Percentiles rank a stretch among this genome's conserved stretches.
Evolutionary conservation across 345 rosid species (phyloP).

Genomic region (Citrus hindsii): DNA sequence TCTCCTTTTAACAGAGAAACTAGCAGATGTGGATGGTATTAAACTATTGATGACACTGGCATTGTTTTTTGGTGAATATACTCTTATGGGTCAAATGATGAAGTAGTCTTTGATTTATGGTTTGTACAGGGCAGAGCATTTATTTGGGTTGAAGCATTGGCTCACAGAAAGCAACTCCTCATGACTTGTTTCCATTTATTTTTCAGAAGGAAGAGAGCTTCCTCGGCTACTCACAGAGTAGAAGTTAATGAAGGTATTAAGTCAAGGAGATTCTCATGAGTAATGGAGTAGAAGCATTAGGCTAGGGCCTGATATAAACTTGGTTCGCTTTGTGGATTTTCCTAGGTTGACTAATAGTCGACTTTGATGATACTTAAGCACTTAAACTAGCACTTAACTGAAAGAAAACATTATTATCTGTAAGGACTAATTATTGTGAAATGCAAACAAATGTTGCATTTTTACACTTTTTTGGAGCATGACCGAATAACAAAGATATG

Average conservation of each 20-base stretch:
- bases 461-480: not conserved
- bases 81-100: not conserved
- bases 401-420: not conserved
- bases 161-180: constrained; percentile 6
- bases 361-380: not conserved
- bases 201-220: constrained; percentile 29
- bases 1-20: no score
- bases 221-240: constrained; percentile 2
- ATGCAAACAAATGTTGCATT: not conserved
- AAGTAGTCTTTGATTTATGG: not conserved
- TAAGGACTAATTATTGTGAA: not conserved
- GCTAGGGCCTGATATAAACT: not conserved
- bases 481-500: not conserved
- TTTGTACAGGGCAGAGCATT: constrained; percentile 15
- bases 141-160: constrained; percentile 7
- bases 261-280: not conserved
- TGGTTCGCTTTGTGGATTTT: not conserved
- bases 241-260: constrained; percentile 49
- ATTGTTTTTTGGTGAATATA: not conserved
- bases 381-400: not conserved
- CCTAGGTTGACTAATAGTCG: not conserved
- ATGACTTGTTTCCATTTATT: constrained; percentile 40
- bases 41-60: not conserved
- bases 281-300: not conserved
- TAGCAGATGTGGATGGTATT: no score